Evolutionary conservation across 225 moss, liverwort and hornwort species (phyloP), one percentile per base, ranked within the genome.

Genomic region (Sphagnum contortum): DNA sequence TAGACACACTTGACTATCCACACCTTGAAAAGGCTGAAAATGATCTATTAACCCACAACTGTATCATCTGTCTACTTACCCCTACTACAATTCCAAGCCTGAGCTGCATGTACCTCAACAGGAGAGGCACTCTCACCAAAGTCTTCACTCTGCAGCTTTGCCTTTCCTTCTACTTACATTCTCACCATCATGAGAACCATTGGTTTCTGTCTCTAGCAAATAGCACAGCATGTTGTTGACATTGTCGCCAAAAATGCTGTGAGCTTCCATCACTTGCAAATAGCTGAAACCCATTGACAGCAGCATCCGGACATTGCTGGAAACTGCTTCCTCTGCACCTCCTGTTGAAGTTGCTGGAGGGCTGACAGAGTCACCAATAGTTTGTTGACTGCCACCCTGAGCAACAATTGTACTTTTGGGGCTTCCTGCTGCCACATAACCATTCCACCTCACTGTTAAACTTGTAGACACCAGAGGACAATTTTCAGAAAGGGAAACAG

Each of bases 261-360:
- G 73, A 44, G 92, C 92, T 79, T 95, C 95, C 75, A 90, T 83
- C 49, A 95, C 95, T 69, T 80, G 86, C 59, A 90, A 74, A 63
- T 92, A 95, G 70, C 92, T 88, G 75, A 95, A 95, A n/a, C 95
- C 95, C 95, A 95, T 95, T 2, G 87, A 95, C 60, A 95, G 79
- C 50, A 95, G 83, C 92, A 87, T 88, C 69, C 92, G 82, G 8
- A 88, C 78, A 59, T 80, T 95, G 73, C 82, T 84, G 3, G 95
- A 73, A 49, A 88, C 79, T 69, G 73, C 70, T 9, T 75, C 72
- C 45, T 84, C 84, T 52, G 82, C 74, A 74, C 57, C 72, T 63
- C 74, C 66, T 57, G 85, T 59, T 60, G 82, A 76, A 29, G 80
- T 69, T 6, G 74, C 83, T 29, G 83, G 80, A 44, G 72, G 58